Percentiles rank a stretch among this genome's conserved stretches.
These are phyloP conservation scores for Claviceps spartinae DNA, from an alignment of 2,329 filamentous ascomycete genomes.

Conservation along the genomic window DNA sequence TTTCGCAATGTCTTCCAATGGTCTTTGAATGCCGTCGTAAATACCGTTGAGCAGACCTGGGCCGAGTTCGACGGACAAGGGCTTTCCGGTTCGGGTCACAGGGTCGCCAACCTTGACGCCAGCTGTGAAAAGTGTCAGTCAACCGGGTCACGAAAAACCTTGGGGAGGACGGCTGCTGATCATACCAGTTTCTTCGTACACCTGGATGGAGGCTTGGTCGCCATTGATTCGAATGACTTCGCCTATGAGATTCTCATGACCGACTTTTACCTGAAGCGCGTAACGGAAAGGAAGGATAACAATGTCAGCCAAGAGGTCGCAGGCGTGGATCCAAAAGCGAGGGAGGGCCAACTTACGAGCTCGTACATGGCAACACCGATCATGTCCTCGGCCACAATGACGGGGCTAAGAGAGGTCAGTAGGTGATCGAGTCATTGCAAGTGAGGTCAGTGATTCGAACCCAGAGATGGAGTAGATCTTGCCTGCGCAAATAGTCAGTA, in stretches of 20 bases:
- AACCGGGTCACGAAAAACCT: slow-evolving; percentile 1
- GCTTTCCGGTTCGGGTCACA: slow-evolving; percentile 81
- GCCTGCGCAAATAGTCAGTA: slow-evolving; percentile 26
- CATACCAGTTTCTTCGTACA: slow-evolving; percentile 96
- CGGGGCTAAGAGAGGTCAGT: slow-evolving; percentile 44
- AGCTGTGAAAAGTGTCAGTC: slow-evolving; percentile 36
- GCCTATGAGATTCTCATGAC: slow-evolving; percentile 81
- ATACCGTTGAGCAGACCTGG: slow-evolving; percentile 97
- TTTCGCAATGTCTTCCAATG: slow-evolving; percentile 70
- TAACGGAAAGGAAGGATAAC: neutral
- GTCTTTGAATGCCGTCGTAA: slow-evolving; percentile 97
- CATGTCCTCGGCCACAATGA: slow-evolving; percentile 96
- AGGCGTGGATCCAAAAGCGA: neutral
- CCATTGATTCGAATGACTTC: slow-evolving; percentile 96
- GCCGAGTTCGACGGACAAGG: slow-evolving; percentile 90
- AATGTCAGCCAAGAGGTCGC: neutral
- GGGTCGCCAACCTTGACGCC: slow-evolving; percentile 94
- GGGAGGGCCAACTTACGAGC: slow-evolving; percentile 47
- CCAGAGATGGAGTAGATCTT: slow-evolving; percentile 51
- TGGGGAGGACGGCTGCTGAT: neutral
- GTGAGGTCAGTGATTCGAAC: slow-evolving; percentile 23
- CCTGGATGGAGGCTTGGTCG: slow-evolving; percentile 94
- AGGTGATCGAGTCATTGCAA: slow-evolving; percentile 2
- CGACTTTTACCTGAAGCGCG: slow-evolving; percentile 62
- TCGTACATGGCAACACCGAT: slow-evolving; percentile 99